phyloP scores from a whole-genome alignment of 2,329 filamentous ascomycete species.

The Onygenales sp. region DNA sequence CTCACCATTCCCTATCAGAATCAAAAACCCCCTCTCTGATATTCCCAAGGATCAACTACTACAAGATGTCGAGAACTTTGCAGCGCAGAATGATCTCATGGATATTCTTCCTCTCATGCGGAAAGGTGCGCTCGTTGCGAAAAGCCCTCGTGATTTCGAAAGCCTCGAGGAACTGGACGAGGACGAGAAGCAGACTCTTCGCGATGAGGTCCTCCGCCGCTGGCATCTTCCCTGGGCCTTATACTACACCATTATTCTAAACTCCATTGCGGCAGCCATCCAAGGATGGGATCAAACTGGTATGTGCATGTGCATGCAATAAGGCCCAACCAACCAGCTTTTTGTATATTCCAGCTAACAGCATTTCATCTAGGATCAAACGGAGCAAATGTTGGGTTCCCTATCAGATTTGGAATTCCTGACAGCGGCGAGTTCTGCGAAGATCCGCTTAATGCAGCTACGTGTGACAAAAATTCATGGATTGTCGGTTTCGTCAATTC shows the following conservation, averaged over 20 bases:
- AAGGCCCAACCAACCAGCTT: background rate
- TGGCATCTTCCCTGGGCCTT: slow-evolving; percentile 40
- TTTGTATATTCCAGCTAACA: background rate
- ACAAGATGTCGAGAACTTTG: slow-evolving; percentile 29
- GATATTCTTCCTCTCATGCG: slow-evolving; percentile 39
- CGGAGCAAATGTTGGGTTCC: slow-evolving; percentile 45
- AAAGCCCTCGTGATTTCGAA: slow-evolving; percentile 56
- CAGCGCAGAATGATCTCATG: slow-evolving; percentile 49
- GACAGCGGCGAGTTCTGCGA: slow-evolving; percentile 25
- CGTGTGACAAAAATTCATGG: slow-evolving; percentile 38
- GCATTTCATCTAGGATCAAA: slow-evolving; percentile 30
- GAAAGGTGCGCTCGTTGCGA: slow-evolving; percentile 60
- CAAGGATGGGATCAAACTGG: slow-evolving; percentile 45
- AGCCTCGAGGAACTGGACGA: slow-evolving; percentile 51
- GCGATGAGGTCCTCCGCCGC: slow-evolving; percentile 35
- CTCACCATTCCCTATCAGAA: slow-evolving; percentile 20
- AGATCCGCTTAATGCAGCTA: slow-evolving; percentile 7
- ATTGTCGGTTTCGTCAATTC: slow-evolving; percentile 55
- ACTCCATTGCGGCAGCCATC: slow-evolving; percentile 46
- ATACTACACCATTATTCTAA: slow-evolving; percentile 42
- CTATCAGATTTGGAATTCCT: slow-evolving; percentile 37
- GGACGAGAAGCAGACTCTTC: slow-evolving; percentile 32
- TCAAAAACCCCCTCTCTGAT: slow-evolving; percentile 22
- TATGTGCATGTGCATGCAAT: slow-evolving; percentile 1
- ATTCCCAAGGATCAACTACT: slow-evolving; percentile 22